These are phyloP conservation scores for Paecilomyces formosus DNA, from an alignment of 2,329 filamentous ascomycete species.

Conservation along the genomic window DNA sequence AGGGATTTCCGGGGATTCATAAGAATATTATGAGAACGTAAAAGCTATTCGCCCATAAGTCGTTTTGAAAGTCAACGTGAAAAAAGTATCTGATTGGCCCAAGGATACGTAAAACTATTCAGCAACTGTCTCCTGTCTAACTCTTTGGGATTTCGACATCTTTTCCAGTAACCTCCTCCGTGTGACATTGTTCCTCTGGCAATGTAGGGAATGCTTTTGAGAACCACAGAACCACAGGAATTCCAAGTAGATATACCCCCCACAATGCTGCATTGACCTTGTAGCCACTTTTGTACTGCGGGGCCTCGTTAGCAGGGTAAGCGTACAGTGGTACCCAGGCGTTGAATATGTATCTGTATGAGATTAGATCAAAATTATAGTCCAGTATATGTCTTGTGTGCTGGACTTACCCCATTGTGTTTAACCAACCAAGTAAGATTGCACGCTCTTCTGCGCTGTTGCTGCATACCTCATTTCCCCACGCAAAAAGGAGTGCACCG, in stretches of 20 bases:
- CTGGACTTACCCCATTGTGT: constrained; percentile 3
- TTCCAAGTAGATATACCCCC: constrained; percentile 6
- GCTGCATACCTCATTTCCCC: constrained; percentile 6
- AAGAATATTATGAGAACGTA: too few relatives aligned
- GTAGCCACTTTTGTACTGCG: constrained; percentile 6
- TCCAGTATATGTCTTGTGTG: not conserved
- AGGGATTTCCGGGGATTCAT: too few relatives aligned
- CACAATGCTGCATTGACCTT: constrained; percentile 7
- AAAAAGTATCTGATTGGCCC: too few relatives aligned
- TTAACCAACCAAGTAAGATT: constrained; percentile 5
- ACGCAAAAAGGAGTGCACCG: constrained; percentile 6
- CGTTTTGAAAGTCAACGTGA: too few relatives aligned
- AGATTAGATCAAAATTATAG: not conserved
- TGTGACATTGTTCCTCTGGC: not conserved
- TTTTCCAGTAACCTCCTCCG: not conserved
- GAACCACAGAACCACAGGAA: constrained; percentile 7
- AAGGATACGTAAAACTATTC: not conserved
- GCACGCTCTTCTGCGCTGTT: constrained; percentile 6
- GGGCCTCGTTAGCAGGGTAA: constrained; percentile 5
- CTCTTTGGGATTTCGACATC: not conserved
- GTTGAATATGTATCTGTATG: constrained; percentile 2
- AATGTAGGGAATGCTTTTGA: constrained; percentile 2
- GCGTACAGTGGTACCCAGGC: constrained; percentile 7
- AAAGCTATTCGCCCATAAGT: too few relatives aligned
- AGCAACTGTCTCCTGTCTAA: not conserved